Evolutionary conservation across 345 rosid species (phyloP).

Genomic region (Boechera retrofracta): DNA sequence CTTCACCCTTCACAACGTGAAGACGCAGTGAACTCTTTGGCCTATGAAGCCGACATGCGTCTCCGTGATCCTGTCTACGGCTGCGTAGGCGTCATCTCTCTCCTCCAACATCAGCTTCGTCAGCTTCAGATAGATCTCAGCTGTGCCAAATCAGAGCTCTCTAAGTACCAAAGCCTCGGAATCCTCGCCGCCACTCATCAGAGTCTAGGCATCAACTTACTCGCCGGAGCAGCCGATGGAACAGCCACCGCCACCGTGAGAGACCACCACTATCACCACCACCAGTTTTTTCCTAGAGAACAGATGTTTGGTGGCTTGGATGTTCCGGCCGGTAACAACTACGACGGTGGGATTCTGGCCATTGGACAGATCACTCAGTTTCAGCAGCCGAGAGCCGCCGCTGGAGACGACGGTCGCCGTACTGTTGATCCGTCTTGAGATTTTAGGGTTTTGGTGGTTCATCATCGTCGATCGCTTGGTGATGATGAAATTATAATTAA

Average conservation of each 20-base stretch:
- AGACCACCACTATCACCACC: constrained; percentile 62
- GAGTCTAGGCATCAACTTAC: constrained; percentile 68
- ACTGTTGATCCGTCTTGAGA: constrained; percentile 82
- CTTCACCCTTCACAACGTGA: constrained; percentile 60
- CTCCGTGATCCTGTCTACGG: constrained; percentile 92
- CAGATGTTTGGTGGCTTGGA: constrained; percentile 73
- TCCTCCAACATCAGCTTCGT: constrained; percentile 73
- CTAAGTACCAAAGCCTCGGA: constrained; percentile 64
- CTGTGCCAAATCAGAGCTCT: constrained; percentile 64
- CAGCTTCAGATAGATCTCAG: constrained; percentile 61
- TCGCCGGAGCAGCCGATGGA: constrained; percentile 48
- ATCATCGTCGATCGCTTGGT: constrained; percentile 30
- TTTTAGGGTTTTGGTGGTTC: constrained; percentile 43
- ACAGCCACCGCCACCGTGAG: constrained; percentile 45
- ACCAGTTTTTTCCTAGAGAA: constrained; percentile 76
- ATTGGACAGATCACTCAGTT: constrained; percentile 84
- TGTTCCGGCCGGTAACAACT: constrained; percentile 50
- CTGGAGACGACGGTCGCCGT: constrained; percentile 79
- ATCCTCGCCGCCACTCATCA: constrained; percentile 67
- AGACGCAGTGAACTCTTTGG: constrained; percentile 76
- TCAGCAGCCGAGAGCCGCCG: constrained; percentile 81
- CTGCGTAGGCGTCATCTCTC: constrained; percentile 77
- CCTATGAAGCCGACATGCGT: constrained; percentile 79
- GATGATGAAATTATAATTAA: neutral
- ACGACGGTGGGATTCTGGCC: constrained; percentile 68